These are phyloP conservation scores for Saturnispora sanitii DNA, from an alignment of 805 yeast genomes.

Conservation along the genomic window DNA sequence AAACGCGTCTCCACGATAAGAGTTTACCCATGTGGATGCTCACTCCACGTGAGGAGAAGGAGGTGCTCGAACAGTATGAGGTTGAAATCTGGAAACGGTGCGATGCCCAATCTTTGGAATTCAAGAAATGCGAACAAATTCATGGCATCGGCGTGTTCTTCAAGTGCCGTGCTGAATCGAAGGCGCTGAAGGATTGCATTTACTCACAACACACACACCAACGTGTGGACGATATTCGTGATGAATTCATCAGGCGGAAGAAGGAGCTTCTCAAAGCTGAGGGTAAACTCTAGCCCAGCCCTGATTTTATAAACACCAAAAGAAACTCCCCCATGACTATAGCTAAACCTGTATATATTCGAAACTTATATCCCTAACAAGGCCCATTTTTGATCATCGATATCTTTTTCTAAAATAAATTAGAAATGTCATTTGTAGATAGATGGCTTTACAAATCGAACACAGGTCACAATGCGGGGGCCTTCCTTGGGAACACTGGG, in stretches of 20 bases:
- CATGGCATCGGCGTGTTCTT: constrained; percentile 59
- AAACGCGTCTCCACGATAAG: constrained; percentile 10
- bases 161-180: constrained; percentile 50
- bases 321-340: background rate
- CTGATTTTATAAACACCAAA: background rate
- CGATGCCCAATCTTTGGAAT: constrained; percentile 57
- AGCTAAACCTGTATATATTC: background rate
- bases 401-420: background rate
- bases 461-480: constrained; percentile 14
- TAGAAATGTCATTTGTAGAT: constrained; percentile 21
- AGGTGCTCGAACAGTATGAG: constrained; percentile 63
- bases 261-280: constrained; percentile 1
- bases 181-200: constrained; percentile 56
- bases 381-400: background rate
- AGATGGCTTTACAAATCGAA: constrained; percentile 26
- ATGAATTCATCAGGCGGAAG: constrained; percentile 51
- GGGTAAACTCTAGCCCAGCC: constrained; percentile 1
- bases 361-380: background rate
- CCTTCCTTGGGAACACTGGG: constrained; percentile 21
- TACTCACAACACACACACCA: constrained; percentile 48
- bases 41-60: constrained; percentile 67
- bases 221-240: constrained; percentile 62
- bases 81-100: constrained; percentile 55
- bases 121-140: constrained; percentile 55
- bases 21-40: constrained; percentile 66